Evolutionary conservation across 495 filamentous ascomycete species (phyloP).

Genomic region (Pseudotulostoma volvatum): DNA sequence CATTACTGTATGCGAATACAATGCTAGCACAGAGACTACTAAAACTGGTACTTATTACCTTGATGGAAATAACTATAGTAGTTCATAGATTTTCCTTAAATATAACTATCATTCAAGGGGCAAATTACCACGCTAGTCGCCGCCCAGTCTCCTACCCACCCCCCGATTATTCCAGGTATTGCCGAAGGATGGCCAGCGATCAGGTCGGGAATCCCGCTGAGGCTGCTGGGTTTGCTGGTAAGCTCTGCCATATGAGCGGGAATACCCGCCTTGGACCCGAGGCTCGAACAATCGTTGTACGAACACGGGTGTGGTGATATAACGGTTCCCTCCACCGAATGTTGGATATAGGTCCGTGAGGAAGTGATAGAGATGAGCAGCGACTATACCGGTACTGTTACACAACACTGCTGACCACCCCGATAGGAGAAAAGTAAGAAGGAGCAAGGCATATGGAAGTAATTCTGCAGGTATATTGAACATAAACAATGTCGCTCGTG

Average conservation of each 20-base stretch:
- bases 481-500: conserved; percentile 53
- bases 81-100: too few relatives aligned
- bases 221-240: conserved; percentile 14
- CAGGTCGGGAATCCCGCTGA: conserved; percentile 14
- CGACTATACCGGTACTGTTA: conserved; percentile 54
- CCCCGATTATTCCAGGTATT: conserved; percentile 49
- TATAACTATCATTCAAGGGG: too few relatives aligned
- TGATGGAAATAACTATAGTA: too few relatives aligned
- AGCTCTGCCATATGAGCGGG: conserved; percentile 45
- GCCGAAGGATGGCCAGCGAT: conserved; percentile 19
- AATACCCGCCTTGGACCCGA: background rate
- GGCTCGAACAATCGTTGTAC: conserved; percentile 42
- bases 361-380: conserved; percentile 78
- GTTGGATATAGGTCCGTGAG: conserved; percentile 65
- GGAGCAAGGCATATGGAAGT: conserved; percentile 60
- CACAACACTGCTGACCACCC: conserved; percentile 31
- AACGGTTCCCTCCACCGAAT: conserved; percentile 63
- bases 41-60: too few relatives aligned
- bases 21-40: too few relatives aligned
- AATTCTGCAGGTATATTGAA: conserved; percentile 58
- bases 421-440: conserved; percentile 44
- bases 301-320: conserved; percentile 49
- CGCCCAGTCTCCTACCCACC: conserved; percentile 50
- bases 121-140: too few relatives aligned
- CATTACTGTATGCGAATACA: too few relatives aligned